Evolutionary conservation across 2,329 filamentous ascomycete species (phyloP), one percentile per base, ranked within the genome.

Genomic region (Leptographium wingfieldii): DNA sequence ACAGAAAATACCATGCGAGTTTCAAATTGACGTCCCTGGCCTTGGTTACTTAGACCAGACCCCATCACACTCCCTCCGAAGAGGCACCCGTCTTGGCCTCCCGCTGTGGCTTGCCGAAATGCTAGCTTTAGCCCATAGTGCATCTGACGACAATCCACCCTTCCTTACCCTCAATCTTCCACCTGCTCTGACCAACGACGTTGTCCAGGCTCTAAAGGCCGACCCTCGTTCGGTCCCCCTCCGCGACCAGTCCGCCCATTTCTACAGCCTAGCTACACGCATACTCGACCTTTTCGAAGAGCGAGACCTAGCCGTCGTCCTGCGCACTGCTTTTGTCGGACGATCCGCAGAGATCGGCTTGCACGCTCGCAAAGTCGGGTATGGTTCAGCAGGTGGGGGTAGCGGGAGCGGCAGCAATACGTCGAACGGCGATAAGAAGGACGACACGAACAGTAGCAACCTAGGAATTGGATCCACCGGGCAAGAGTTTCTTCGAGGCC

Each of bases 91-190:
- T 52, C 79, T 97, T 55, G 82, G 87, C 63, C 84, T 97, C 1
- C 94, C 94, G 2, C 80, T 97, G 65, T 99, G 94, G 94, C 84
- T 99, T 14, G 91, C 88, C 66, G 90, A 96, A 72, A 92, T 96
- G 82, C 87, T 99, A 58, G 89, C 90, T 35, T 81, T 95, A 53
- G 85, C 82, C 64, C 79, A 77, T 33, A 58, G 31, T 27, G 38
- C 57, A 3, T 29, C 49, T 29, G 56, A 56, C 40, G 60, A 58
- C 22, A 69, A 73, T 60, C 55, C 40, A 9, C 63, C 87, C 7
- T 83, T 91, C 29, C 81, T 94, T 4, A 88, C 87, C 0, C 82
- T 97, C 62, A 91, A 94, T 69, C 82, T 95, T 9, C 92, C 94
- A 0, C 72, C 82, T 0, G 86, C 89, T 3, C 82, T 97, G 1